Evolutionary conservation across 768 basidiomycete genomes (phyloP), one percentile per base, ranked within the genome.

Genomic region (Heimioporus sp.): DNA sequence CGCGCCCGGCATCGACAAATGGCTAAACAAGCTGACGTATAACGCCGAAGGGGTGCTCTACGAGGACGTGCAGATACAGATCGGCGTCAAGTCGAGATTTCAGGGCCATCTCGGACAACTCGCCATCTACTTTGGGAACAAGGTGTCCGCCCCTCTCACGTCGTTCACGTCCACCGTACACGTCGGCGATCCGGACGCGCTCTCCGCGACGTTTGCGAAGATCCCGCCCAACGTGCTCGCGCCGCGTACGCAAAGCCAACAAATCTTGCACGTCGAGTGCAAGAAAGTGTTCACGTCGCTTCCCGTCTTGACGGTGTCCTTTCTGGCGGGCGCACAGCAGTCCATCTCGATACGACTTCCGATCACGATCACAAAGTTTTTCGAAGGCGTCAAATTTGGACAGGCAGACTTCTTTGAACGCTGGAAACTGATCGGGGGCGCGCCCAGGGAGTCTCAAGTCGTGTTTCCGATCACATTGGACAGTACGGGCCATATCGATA

Each of bases 351-450:
- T 98, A 51, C 83, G 85, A 43, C 76, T 99, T 21, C 97, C 97
- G 11, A 82, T 99, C 57, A 81, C 90, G 40, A 62, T 97, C 50
- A 87, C 87, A 37, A 93, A 96, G 69, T 99, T 99, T 70, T 80
- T 98, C 50, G 96, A 97, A 64, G 90, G 91, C 21, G 95, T 98
- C 57, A 87, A 85, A 62, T 80, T 99, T 32, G 83, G 81, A 11
- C 77, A 81, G 54, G 73, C 80, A 1, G 91, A 97, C 59, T 99
- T 98, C 79, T 99, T 98, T 71, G 95, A 98, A 69, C 78, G 97
- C 46, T 99, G 97, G 97, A 95, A 93, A 69, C 73, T 97, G 60
- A 98, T 98, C 46, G 97, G 97, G 8, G 97, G 97, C 1, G 78
- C 92, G 12, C 97, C 97, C 28, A 81, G 95, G 45, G 97, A 99